These are phyloP conservation scores for Lactarius trivialis DNA, from an alignment of 768 basidiomycete species.

Conservation along the genomic window DNA sequence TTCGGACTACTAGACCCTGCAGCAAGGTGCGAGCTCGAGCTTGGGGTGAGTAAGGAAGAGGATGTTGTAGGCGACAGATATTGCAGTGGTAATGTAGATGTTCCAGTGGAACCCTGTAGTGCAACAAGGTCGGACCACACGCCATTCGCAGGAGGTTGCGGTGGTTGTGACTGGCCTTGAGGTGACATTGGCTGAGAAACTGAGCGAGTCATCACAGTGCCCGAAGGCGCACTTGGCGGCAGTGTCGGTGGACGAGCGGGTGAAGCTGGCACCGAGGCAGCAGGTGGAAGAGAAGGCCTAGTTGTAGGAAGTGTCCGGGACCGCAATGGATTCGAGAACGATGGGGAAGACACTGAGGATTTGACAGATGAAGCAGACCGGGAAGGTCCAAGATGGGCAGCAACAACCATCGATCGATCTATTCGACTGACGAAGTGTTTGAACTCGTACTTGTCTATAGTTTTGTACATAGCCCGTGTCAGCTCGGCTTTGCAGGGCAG, in stretches of 20 bases:
- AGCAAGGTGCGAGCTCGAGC: constrained; percentile 8
- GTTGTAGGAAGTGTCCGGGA: constrained; percentile 24
- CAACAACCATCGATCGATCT: constrained; percentile 25
- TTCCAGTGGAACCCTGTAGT: constrained; percentile 22
- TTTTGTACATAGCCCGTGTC: not conserved
- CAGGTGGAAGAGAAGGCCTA: constrained; percentile 15
- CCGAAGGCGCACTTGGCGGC: not conserved
- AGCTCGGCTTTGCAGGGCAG: not conserved
- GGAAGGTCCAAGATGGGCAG: constrained; percentile 29
- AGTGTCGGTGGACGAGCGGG: not conserved
- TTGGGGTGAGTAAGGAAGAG: constrained; percentile 19
- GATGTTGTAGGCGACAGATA: constrained; percentile 19
- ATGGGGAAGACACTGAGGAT: constrained; percentile 10
- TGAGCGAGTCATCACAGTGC: constrained; percentile 26
- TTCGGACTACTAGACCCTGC: constrained; percentile 23
- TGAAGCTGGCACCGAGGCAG: constrained; percentile 2
- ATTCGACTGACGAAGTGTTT: constrained; percentile 50
- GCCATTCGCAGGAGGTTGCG: constrained; percentile 8
- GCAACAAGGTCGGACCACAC: constrained; percentile 27
- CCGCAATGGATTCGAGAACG: constrained; percentile 8
- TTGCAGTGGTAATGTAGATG: constrained; percentile 27
- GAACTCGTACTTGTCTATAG: constrained; percentile 71
- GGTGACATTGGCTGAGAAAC: constrained; percentile 33
- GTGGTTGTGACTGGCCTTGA: constrained; percentile 8
- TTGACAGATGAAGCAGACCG: constrained; percentile 25